A percentile compares a stretch with the other conserved stretches of the same genome.
Evolutionary conservation across 257 asterid genomes (phyloP).

Genomic region (Parsonsia alboflavescens): DNA sequence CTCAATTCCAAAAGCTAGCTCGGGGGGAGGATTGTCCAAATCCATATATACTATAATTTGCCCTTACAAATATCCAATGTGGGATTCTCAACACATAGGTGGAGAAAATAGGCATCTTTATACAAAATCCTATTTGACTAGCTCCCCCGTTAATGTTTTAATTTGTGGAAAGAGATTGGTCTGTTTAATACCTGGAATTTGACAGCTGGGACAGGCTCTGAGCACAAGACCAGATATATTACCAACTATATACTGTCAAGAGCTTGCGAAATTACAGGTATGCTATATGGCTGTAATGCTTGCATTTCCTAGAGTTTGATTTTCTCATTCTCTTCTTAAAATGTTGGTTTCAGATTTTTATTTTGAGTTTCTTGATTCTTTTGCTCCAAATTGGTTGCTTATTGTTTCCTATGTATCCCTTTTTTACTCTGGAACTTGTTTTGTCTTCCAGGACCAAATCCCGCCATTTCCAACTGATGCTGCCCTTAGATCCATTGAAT

Average conservation of each 20-base stretch:
- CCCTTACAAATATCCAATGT: too few species aligned
- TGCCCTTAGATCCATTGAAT: constrained; percentile 80
- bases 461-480: constrained; percentile 86
- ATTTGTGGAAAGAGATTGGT: background rate
- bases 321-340: background rate
- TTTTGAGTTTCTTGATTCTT: background rate
- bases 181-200: background rate
- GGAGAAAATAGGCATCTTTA: too few species aligned
- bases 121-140: too few species aligned
- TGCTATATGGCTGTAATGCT: constrained; percentile 15
- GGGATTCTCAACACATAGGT: too few species aligned
- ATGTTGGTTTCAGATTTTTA: background rate
- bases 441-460: constrained; percentile 75
- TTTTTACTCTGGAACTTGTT: constrained; percentile 22
- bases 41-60: too few species aligned
- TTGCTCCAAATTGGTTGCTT: background rate
- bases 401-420: background rate
- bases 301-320: constrained; percentile 4
- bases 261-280: constrained; percentile 92
- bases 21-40: too few species aligned
- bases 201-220: constrained; percentile 96
- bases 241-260: constrained; percentile 85
- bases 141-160: background rate
- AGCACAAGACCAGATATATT: constrained; percentile 96
- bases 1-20: too few species aligned